phyloP scores from a whole-genome alignment of 2,329 filamentous ascomycete genomes.

The Fusarium buharicum region DNA sequence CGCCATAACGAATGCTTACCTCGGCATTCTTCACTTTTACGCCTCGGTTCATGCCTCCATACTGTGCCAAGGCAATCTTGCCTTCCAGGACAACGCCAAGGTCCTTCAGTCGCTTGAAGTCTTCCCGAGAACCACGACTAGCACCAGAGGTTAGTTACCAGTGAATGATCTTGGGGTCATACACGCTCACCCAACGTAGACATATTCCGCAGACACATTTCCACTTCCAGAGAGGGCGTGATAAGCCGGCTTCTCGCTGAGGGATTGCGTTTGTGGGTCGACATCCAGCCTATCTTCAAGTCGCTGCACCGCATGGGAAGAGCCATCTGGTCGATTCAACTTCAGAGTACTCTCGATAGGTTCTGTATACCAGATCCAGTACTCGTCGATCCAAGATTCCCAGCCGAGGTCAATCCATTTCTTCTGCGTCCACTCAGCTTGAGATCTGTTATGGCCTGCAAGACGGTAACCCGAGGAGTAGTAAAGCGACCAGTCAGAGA shows the following conservation, averaged over 20 bases:
- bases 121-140: constrained; percentile 20
- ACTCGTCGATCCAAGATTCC: constrained; percentile 36
- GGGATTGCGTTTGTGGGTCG: constrained; percentile 24
- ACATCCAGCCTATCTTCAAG: constrained; percentile 32
- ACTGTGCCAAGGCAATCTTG: constrained; percentile 22
- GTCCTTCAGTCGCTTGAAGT: constrained; percentile 21
- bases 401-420: constrained; percentile 34
- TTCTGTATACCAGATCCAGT: constrained; percentile 36
- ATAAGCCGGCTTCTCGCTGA: constrained; percentile 19
- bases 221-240: constrained; percentile 22
- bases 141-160: fast-evolving
- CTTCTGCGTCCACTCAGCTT: constrained; percentile 36
- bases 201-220: constrained; percentile 19
- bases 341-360: constrained; percentile 33
- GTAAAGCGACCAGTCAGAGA: constrained; percentile 36
- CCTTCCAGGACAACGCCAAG: constrained; percentile 22
- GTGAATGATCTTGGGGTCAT: fast-evolving
- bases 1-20: background rate
- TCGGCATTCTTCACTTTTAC: constrained; percentile 36
- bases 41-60: constrained; percentile 27
- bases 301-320: constrained; percentile 21
- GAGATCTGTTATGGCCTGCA: constrained; percentile 28
- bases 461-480: constrained; percentile 37
- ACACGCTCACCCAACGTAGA: constrained; percentile 24
- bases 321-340: constrained; percentile 26